Percentiles rank a stretch among this genome's conserved stretches.
These are phyloP conservation scores for Cicer arietinum DNA, from an alignment of 306 rosid genomes.

Conservation along the genomic window DNA sequence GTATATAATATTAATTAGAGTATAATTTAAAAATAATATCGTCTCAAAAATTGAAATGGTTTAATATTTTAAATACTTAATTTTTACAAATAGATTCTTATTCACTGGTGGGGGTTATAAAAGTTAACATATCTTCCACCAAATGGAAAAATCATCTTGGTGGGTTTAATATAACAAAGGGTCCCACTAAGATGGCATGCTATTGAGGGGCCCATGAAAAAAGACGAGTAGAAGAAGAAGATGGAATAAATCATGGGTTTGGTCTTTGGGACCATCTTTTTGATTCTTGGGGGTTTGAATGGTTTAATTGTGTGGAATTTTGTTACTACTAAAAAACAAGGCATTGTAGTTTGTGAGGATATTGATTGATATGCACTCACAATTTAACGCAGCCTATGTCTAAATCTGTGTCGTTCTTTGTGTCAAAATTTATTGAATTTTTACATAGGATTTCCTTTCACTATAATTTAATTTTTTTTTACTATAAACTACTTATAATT, in stretches of 20 bases:
- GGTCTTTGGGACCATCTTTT: slow-evolving; percentile 59
- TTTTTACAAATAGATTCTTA: not conserved
- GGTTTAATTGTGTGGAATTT: slow-evolving; percentile 45
- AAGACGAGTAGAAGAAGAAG: slow-evolving; percentile 49
- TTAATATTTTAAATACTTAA: too few relatives aligned
- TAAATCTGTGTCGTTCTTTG: slow-evolving; percentile 1
- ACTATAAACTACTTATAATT: too few relatives aligned
- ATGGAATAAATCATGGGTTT: slow-evolving; percentile 49
- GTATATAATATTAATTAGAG: too few relatives aligned
- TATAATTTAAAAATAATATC: too few relatives aligned
- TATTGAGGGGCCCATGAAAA: slow-evolving; percentile 53
- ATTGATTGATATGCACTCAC: slow-evolving; percentile 46
- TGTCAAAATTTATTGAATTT: slow-evolving; percentile 13
- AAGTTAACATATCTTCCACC: slow-evolving; percentile 47
- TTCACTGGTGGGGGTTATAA: slow-evolving; percentile 50
- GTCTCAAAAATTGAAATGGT: too few relatives aligned
- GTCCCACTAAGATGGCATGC: slow-evolving; percentile 69
- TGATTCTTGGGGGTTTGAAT: slow-evolving; percentile 53
- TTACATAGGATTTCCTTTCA: not conserved
- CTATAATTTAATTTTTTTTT: not conserved
- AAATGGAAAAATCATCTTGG: slow-evolving; percentile 42
- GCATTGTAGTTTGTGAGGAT: slow-evolving; percentile 56
- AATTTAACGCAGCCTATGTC: slow-evolving; percentile 35
- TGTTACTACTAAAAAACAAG: slow-evolving; percentile 37
- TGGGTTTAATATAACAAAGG: slow-evolving; percentile 47